Evolutionary conservation across 306 rosid species (phyloP), one percentile per base, ranked within the genome.

Genomic region (Inga oerstediana): DNA sequence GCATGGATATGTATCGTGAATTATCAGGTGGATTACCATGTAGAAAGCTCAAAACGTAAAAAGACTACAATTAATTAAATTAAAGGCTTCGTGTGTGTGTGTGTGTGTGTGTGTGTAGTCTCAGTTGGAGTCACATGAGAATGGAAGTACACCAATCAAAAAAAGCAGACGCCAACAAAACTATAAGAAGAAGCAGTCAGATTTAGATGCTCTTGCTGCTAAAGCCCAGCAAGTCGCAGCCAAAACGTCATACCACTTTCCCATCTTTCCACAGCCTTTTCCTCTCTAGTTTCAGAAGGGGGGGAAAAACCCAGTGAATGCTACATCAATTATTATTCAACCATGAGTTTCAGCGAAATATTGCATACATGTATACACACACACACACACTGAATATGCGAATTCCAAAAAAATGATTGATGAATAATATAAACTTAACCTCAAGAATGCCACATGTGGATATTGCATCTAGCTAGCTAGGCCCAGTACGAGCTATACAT

Each of bases 151-250:
- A 1, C 61, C 35, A 82, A 27, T 75, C 68, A 30, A 62, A 62
- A 62, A 62, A 58, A 79, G 61, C 72, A 82, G 87, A 79, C 85
- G 82, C 43, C 44, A 71, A 82, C 91, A 85, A 90, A 86, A 65
- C 74, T 84, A 80, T 87, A 90, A 88, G 46, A 76, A 81, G 85
- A 87, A 72, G 86, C 78, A 74, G 83, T 91, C 92, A 88, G n/a
- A 75, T 73, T 87, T 77, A 68, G 89, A 91, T 91, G 78, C 90
- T 84, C 76, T 72, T 6, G 59, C 75, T 77, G 72, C 89, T 84
- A 91, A 51, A 84, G 48, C 82, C 90, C 65, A 84, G 61, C 78
- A 84, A 84, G 73, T 87, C 82, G 78, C 74, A 59, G 81, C 93
- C 91, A 89, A 91, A 89, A 80, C 78, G 75, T 84, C 86, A 75